Conservation (phyloP, 2,329 filamentous ascomycete genomes). For the Pseudopyricularia javanii region DNA sequence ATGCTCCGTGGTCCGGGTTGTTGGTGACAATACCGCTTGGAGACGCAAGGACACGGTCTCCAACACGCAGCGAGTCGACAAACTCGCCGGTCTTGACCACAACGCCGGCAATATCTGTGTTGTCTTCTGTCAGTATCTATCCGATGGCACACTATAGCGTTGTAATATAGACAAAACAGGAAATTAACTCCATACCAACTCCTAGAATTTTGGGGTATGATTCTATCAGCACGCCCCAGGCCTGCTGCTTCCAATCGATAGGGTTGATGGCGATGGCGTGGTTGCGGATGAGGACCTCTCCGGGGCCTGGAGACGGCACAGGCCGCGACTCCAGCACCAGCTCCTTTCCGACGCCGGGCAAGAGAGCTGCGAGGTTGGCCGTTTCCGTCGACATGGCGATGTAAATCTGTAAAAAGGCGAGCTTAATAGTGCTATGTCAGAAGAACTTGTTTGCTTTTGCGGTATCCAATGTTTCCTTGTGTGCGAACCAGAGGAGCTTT, state of each 20-base stretch:
- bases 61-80: constrained; percentile 9
- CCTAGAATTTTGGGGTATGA: constrained; percentile 13
- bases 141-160: not conserved
- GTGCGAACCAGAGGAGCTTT: too few relatives aligned
- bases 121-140: constrained; percentile 5
- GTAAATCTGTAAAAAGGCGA: not conserved
- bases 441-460: too few relatives aligned
- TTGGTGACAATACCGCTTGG: constrained; percentile 2
- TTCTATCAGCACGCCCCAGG: constrained; percentile 13
- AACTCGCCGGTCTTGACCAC: constrained; percentile 8
- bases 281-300: constrained; percentile 9
- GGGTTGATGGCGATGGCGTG: constrained; percentile 13
- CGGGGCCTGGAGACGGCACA: constrained; percentile 5
- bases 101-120: constrained; percentile 4
- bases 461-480: too few relatives aligned
- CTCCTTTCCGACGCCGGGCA: not conserved
- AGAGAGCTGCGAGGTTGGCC: constrained; percentile 2
- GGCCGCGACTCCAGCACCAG: constrained; percentile 8
- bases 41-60: constrained; percentile 10
- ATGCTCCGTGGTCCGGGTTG: constrained; percentile 6
- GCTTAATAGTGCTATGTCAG: too few relatives aligned
- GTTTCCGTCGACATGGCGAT: not conserved
- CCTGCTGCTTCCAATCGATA: constrained; percentile 14
- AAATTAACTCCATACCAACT: not conserved
- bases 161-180: too few relatives aligned